Evolutionary conservation across 805 yeast genomes (phyloP).

Genomic region (Saccharomycopsis sp.): DNA sequence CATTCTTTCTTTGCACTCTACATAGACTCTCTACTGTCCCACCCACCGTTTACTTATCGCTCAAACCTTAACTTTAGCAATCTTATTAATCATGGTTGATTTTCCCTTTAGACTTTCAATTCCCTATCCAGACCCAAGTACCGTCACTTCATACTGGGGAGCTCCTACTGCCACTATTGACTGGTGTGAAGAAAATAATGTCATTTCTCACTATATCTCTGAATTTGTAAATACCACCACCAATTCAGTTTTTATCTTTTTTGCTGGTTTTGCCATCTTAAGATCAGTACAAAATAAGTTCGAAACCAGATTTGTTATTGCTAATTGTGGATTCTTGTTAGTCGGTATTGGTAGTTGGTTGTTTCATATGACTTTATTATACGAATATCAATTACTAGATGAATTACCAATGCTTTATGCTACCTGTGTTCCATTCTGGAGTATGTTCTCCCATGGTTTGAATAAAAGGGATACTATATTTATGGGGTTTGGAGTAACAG

Average conservation of each 20-base stretch:
- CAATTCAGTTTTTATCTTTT: conserved; percentile 44
- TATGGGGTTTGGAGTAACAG: conserved; percentile 5
- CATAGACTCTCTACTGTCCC: no score
- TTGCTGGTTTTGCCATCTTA: conserved; percentile 55
- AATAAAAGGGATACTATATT: conserved; percentile 19
- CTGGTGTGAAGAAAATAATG: conserved; percentile 98
- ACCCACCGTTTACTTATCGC: no score
- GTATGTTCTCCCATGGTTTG: conserved; percentile 54
- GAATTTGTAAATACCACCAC: conserved; percentile 85
- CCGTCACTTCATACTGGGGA: conserved; percentile 44
- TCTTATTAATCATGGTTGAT: background rate
- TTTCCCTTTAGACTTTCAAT: background rate
- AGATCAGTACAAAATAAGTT: conserved; percentile 50
- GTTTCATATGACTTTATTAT: conserved; percentile 90
- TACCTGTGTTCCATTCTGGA: conserved; percentile 91
- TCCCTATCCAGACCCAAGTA: conserved; percentile 12
- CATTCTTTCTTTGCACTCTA: no score
- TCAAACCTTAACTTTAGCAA: no score
- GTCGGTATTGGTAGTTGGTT: conserved; percentile 94
- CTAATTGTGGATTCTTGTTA: conserved; percentile 69
- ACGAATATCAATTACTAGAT: conserved; percentile 84
- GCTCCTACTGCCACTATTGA: conserved; percentile 88
- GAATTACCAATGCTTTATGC: conserved; percentile 98
- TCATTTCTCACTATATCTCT: conserved; percentile 75
- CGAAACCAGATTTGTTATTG: conserved; percentile 60